phyloP scores from a whole-genome alignment of 2,329 filamentous ascomycete genomes.

The Purpureocillium lavendulum region DNA sequence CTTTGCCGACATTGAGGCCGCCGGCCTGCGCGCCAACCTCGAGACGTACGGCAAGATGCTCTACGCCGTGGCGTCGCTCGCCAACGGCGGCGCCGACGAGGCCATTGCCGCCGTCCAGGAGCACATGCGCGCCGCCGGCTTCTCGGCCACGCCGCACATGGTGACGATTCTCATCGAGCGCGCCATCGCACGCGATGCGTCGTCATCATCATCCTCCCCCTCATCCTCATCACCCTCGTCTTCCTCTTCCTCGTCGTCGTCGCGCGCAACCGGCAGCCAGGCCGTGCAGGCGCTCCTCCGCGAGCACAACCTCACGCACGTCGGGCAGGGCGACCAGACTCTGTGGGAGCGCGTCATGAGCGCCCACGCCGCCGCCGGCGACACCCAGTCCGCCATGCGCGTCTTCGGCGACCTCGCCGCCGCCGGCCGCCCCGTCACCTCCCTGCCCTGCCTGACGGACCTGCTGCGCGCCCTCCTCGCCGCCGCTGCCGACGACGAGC shows the following conservation, averaged over 20 bases:
- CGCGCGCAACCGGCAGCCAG: conserved; percentile 11
- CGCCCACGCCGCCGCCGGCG: conserved; percentile 51
- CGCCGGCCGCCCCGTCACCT: conserved; percentile 29
- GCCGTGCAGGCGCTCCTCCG: conserved; percentile 53
- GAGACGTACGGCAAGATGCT: conserved; percentile 64
- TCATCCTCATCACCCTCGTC: no score
- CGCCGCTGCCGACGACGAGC: no score
- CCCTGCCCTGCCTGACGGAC: conserved; percentile 32
- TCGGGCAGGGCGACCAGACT: conserved; percentile 41
- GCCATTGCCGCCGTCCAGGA: conserved; percentile 53
- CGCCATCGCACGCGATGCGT: conserved; percentile 51
- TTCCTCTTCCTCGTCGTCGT: no score
- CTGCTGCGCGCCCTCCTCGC: conserved; percentile 28
- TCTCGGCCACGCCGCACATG: conserved; percentile 54
- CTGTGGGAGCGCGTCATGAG: conserved; percentile 66
- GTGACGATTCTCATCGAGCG: conserved; percentile 67
- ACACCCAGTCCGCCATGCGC: conserved; percentile 38
- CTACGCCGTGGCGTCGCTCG: conserved; percentile 33
- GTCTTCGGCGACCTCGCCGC: conserved; percentile 37
- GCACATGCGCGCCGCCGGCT: conserved; percentile 47
- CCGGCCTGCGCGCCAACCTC: conserved; percentile 50
- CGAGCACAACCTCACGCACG: conserved; percentile 37
- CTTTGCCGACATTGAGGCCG: conserved; percentile 47
- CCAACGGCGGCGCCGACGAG: conserved; percentile 28
- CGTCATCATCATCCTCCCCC: conserved; percentile 34